These are phyloP conservation scores for Pholiota adiposa DNA, from an alignment of 1,284 basidiomycete genomes.

Conservation along the genomic window DNA sequence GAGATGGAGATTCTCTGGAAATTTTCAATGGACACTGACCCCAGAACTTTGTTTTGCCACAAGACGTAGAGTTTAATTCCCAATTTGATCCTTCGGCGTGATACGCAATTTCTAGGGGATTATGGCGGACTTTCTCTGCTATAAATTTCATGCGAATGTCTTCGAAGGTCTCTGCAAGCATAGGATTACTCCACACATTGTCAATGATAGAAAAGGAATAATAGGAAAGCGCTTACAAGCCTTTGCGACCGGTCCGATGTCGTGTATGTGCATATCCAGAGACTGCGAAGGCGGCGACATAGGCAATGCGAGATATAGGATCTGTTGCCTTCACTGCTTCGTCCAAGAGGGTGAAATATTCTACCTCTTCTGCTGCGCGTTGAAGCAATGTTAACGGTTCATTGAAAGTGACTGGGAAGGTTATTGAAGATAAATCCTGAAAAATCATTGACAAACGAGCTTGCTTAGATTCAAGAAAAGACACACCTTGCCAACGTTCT, in stretches of 20 bases:
- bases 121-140: conserved; percentile 88
- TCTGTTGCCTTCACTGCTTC: conserved; percentile 69
- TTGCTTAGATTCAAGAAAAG: neutral
- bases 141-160: conserved; percentile 80
- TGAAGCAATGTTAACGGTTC: conserved; percentile 87
- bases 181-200: conserved; percentile 66
- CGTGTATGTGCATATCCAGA: conserved; percentile 84
- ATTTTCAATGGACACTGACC: conserved; percentile 50
- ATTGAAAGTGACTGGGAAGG: conserved; percentile 88
- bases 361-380: conserved; percentile 81
- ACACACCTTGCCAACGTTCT: conserved; percentile 87
- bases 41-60: conserved; percentile 89
- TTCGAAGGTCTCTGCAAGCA: conserved; percentile 90
- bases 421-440: conserved; percentile 84
- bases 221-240: conserved; percentile 66
- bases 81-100: conserved; percentile 81
- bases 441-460: neutral
- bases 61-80: conserved; percentile 73
- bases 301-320: conserved; percentile 73
- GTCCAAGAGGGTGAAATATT: conserved; percentile 75
- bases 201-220: neutral
- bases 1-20: conserved; percentile 22
- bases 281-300: conserved; percentile 83
- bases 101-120: conserved; percentile 84
- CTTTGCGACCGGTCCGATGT: conserved; percentile 81